Evolutionary conservation across 2,329 filamentous ascomycete species (phyloP), one percentile per base, ranked within the genome.

Genomic region (Sphaerulina vaccinii): DNA sequence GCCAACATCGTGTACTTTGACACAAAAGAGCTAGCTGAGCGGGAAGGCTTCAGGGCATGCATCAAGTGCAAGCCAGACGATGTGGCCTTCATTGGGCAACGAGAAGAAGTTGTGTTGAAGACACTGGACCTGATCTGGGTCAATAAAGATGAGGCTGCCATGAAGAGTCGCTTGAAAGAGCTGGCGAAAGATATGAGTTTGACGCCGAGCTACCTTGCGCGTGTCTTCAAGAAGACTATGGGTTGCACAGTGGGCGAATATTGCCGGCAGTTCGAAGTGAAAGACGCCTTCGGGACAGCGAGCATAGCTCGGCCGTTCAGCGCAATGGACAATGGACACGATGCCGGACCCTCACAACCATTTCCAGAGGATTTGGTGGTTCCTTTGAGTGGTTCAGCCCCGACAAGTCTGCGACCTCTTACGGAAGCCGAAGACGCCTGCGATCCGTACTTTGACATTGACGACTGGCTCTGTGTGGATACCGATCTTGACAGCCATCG

Each of bases 151-250:
- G 33, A 36, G 4, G 5, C 5, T 13, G 3, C 29, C 16, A 46
- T 36, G 32, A 46, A 13, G 18, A 6, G 15, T 10, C 23, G 15
- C 10, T 13, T 46, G 13, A 16, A 75, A 24, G 69, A 73, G 18
- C 68, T 84, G 62, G 80, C 80, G 6, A 70, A 64, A 37, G 71
- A 73, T 60, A 77, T 76, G 4, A 76, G 77, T 0, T 65, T 83
- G 32, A 81, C 79, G 8, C 78, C 79, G 46, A 77, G 80, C 66
- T 80, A 84, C 61, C 80, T 84, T 44, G 79, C 82, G 59, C 75
- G 80, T 19, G 73, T 80, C 3, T 84, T 84, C 62, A 83, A 81
- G 65, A 38, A 22, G 18, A 24, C 27, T 16, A 53, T 49, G 45
- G 51, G 44, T 9, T 43, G 37, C 7, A 53, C 44, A 10, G n/a